Evolutionary conservation across 2,329 filamentous ascomycete genomes (phyloP).

Genomic region (Ophiostoma piceae): DNA sequence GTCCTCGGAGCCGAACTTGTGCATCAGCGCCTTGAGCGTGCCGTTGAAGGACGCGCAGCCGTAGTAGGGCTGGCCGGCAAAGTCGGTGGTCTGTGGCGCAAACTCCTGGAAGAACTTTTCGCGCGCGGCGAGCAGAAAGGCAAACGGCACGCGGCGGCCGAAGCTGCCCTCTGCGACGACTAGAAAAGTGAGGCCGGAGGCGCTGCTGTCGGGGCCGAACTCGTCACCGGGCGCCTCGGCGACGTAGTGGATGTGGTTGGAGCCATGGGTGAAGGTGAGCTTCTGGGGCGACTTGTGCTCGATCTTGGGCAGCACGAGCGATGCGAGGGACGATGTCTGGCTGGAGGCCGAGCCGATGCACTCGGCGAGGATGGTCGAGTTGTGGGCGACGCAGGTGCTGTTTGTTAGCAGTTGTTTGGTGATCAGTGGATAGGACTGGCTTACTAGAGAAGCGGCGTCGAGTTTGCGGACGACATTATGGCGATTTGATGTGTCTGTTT

Average conservation of each 20-base stretch:
- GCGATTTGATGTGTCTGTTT: background rate
- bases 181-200: constrained; percentile 84
- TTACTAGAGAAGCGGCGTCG: constrained; percentile 27
- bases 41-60: constrained; percentile 84
- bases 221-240: constrained; percentile 69
- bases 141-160: constrained; percentile 84
- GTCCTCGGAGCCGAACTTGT: constrained; percentile 73
- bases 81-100: constrained; percentile 62
- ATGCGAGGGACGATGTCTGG: constrained; percentile 79
- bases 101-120: constrained; percentile 75
- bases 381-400: constrained; percentile 90
- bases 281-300: constrained; percentile 74
- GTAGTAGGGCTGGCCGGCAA: constrained; percentile 74
- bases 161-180: constrained; percentile 78
- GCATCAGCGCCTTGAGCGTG: constrained; percentile 69
- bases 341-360: constrained; percentile 82
- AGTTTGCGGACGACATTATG: constrained; percentile 15
- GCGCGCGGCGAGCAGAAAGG: constrained; percentile 85
- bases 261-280: constrained; percentile 87
- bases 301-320: constrained; percentile 93
- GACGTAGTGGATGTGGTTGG: constrained; percentile 93
- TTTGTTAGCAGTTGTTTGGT: background rate
- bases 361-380: constrained; percentile 87
- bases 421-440: background rate
- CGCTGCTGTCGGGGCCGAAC: constrained; percentile 41